phyloP scores from a whole-genome alignment of 2,329 filamentous ascomycete genomes.

The Clarireedia homoeocarpa region DNA sequence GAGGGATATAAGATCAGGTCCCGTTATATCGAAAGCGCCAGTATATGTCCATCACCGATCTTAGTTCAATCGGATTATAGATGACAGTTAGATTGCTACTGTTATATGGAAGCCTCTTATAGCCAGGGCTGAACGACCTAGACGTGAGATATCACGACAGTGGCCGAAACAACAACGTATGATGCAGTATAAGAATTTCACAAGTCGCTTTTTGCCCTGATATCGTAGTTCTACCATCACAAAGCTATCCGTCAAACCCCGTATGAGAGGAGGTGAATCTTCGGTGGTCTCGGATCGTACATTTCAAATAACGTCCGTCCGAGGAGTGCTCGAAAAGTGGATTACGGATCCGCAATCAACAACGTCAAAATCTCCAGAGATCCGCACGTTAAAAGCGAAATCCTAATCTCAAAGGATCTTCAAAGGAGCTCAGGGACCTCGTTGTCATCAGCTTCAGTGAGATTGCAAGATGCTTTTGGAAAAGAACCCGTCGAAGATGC shows the following conservation, averaged over 20 bases:
- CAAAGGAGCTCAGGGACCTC: background rate
- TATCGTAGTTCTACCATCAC: too few relatives aligned
- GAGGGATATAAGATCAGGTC: background rate
- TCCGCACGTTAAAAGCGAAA: background rate
- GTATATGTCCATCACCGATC: background rate
- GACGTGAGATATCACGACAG: background rate
- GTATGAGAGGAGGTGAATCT: too few relatives aligned
- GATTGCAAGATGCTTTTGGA: slow-evolving; percentile 1
- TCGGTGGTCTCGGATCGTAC: too few relatives aligned
- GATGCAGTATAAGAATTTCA: background rate
- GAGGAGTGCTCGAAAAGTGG: too few relatives aligned
- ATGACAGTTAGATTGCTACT: background rate
- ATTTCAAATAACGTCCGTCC: too few relatives aligned
- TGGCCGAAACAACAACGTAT: background rate
- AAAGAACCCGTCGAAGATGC: slow-evolving; percentile 1
- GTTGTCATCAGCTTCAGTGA: background rate
- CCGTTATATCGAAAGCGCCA: background rate
- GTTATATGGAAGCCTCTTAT: background rate
- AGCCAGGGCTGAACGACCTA: background rate
- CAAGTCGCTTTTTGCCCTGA: background rate
- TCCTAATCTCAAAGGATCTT: background rate
- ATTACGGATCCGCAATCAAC: too few relatives aligned
- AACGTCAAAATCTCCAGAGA: background rate
- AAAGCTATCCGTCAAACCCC: too few relatives aligned
- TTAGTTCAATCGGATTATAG: background rate